Evolutionary conservation across 371 early-diverging fungal species (phyloP).

Genomic region (Sporodiniella umbellata): DNA sequence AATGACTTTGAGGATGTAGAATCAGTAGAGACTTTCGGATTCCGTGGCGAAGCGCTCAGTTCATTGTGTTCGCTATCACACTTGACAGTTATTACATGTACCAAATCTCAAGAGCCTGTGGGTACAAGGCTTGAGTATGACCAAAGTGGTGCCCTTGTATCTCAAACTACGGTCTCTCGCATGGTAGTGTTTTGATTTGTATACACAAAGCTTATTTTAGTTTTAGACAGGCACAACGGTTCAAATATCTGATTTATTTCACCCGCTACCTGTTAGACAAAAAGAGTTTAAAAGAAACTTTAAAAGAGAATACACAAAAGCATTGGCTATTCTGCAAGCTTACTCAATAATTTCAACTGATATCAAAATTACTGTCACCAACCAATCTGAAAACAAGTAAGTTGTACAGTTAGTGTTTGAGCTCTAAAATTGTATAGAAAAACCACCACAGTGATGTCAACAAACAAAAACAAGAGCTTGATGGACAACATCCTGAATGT

Average conservation of each 20-base stretch:
- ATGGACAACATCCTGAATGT: constrained; percentile 74
- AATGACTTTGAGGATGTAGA: constrained; percentile 68
- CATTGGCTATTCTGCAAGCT: constrained; percentile 80
- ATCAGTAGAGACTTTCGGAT: constrained; percentile 70
- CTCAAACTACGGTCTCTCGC: constrained; percentile 50
- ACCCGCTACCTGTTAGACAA: constrained; percentile 86
- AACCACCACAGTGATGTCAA: constrained; percentile 38
- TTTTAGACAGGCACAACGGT: constrained; percentile 82
- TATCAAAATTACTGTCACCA: constrained; percentile 66
- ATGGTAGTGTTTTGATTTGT: constrained; percentile 24
- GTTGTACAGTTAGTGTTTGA: too few species aligned
- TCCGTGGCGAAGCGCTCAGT: constrained; percentile 84
- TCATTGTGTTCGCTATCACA: constrained; percentile 69
- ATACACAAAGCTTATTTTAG: background rate
- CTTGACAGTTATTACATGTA: constrained; percentile 65
- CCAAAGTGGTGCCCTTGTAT: constrained; percentile 45
- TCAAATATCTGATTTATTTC: constrained; percentile 73
- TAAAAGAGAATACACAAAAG: constrained; percentile 75
- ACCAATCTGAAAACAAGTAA: constrained; percentile 68
- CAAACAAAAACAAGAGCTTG: constrained; percentile 56
- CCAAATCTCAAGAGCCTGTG: constrained; percentile 57
- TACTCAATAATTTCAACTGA: constrained; percentile 76
- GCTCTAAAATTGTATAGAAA: constrained; percentile 4
- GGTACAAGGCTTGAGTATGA: constrained; percentile 75
- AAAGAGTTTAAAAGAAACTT: constrained; percentile 82